phyloP scores from a whole-genome alignment of 495 filamentous ascomycete genomes.

The Chaetomidium leptoderma region DNA sequence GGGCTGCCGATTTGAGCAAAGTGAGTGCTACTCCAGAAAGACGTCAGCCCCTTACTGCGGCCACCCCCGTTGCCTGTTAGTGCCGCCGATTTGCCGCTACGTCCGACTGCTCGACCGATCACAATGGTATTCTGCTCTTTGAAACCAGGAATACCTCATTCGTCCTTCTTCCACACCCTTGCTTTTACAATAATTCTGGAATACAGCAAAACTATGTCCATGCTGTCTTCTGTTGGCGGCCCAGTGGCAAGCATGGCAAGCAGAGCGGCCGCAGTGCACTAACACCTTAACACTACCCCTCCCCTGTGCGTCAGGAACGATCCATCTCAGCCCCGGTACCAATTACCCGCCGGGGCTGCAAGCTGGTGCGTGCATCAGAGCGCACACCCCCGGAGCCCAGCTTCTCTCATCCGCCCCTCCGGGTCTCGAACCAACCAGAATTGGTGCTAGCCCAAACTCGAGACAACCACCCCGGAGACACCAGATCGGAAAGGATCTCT shows the following conservation, averaged over 20 bases:
- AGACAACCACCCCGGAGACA: background rate
- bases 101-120: background rate
- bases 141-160: too few relatives aligned
- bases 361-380: slow-evolving; percentile 23
- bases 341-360: slow-evolving; percentile 31
- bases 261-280: background rate
- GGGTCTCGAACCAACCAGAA: slow-evolving; percentile 8
- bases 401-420: background rate
- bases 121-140: too few relatives aligned
- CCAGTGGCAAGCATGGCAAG: background rate
- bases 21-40: slow-evolving; percentile 25
- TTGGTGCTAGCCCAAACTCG: background rate
- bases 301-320: slow-evolving; percentile 14
- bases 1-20: slow-evolving; percentile 30
- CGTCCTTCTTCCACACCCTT: too few relatives aligned
- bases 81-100: background rate
- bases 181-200: too few relatives aligned
- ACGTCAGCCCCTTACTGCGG: slow-evolving; percentile 30
- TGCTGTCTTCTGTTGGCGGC: too few relatives aligned
- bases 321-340: slow-evolving; percentile 29
- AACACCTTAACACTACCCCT: slow-evolving; percentile 19
- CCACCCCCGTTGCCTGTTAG: slow-evolving; percentile 16
- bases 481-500: background rate
- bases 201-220: too few relatives aligned
- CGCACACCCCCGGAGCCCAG: background rate